phyloP scores from a whole-genome alignment of 208 protist genomes.

The Tritrichomonas foetus region DNA sequence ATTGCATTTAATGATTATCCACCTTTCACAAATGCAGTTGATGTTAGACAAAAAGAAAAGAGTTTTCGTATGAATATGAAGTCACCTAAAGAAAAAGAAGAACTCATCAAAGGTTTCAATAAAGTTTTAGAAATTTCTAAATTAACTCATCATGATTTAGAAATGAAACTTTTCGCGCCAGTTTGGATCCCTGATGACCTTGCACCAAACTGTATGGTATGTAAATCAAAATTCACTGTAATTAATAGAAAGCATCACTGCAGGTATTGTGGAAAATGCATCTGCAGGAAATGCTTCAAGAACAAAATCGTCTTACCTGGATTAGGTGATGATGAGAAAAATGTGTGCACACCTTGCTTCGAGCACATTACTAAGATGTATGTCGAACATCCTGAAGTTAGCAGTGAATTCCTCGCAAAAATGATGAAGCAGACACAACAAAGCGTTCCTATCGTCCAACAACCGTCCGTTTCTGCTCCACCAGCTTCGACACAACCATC shows the following conservation, averaged over 20 bases:
- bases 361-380: not conserved
- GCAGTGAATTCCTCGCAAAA: no score
- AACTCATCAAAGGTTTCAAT: not conserved
- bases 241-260: not conserved
- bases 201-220: not conserved
- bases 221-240: not conserved
- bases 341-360: not conserved
- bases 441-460: no score
- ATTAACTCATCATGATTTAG: not conserved
- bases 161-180: not conserved
- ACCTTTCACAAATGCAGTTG: not conserved
- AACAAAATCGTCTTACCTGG: not conserved
- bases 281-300: not conserved
- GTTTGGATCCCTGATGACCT: conserved; percentile 33
- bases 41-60: conserved; percentile 15
- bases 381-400: no score
- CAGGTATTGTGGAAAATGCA: conserved; percentile 4
- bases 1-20: not conserved
- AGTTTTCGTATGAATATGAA: not conserved
- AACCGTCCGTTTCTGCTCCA: no score
- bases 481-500: no score
- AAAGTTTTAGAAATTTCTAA: not conserved
- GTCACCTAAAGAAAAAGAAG: not conserved
- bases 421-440: no score
- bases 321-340: no score